A percentile compares a stretch with the other conserved stretches of the same genome.
Evolutionary conservation across 352 stramenopile genomes (phyloP).

Genomic region (Phytopythium chamaehyphon): DNA sequence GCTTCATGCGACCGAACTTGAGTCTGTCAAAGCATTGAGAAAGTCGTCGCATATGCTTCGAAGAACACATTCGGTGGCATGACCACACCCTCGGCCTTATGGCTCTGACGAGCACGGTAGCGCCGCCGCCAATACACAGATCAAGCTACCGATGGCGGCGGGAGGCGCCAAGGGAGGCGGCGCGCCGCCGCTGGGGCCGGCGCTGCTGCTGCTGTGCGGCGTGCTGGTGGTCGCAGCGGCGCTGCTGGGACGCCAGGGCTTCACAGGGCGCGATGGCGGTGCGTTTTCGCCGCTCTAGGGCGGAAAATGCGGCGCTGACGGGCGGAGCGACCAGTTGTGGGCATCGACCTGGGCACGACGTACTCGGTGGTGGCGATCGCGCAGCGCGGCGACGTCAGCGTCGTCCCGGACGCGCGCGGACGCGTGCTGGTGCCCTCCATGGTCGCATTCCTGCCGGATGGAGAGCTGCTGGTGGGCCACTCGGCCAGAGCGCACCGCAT

Average conservation of each 20-base stretch:
- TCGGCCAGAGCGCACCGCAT: conserved; percentile 40
- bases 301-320: not conserved
- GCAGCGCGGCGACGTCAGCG: conserved; percentile 56
- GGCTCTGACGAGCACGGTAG: no score
- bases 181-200: conserved; percentile 24
- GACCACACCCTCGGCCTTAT: no score
- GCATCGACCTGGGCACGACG: conserved; percentile 73
- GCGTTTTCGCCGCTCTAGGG: not conserved
- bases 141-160: not conserved
- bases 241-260: conserved; percentile 47
- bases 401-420: conserved; percentile 47
- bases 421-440: conserved; percentile 59
- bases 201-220: conserved; percentile 40
- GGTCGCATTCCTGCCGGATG: conserved; percentile 49
- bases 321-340: conserved; percentile 33
- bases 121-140: no score
- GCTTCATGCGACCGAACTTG: no score
- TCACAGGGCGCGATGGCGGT: conserved; percentile 59
- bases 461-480: conserved; percentile 46
- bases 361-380: conserved; percentile 75
- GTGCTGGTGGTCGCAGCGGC: conserved; percentile 35
- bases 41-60: no score
- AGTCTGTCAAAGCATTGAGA: no score
- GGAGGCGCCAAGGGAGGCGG: not conserved
- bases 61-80: no score